A percentile compares a stretch with the other conserved stretches of the same genome.
These are phyloP conservation scores for Lasiodiplodia hormozganensis DNA, from an alignment of 2,329 filamentous ascomycete genomes.

Conservation along the genomic window DNA sequence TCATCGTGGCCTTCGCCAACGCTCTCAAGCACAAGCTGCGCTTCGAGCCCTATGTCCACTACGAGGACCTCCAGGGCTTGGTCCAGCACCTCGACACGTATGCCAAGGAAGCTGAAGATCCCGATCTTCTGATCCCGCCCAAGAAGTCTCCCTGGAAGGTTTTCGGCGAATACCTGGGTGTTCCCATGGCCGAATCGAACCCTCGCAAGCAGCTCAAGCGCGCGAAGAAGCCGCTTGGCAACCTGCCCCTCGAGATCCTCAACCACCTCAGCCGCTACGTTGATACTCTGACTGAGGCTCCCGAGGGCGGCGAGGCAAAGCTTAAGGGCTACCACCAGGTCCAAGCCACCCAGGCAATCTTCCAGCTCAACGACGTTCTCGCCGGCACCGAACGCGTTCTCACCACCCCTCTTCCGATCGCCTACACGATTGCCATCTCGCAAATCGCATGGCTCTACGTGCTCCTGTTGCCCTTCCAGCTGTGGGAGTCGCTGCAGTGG, in stretches of 20 bases:
- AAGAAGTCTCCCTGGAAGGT: conserved; percentile 63
- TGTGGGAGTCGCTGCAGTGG: conserved; percentile 69
- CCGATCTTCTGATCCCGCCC: conserved; percentile 44
- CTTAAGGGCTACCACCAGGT: conserved; percentile 64
- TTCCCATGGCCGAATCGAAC: conserved; percentile 79
- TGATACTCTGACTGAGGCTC: conserved; percentile 61
- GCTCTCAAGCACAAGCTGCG: conserved; percentile 82
- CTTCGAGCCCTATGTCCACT: conserved; percentile 81
- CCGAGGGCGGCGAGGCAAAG: conserved; percentile 53
- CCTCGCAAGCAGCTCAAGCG: conserved; percentile 79
- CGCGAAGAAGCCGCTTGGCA: conserved; percentile 74
- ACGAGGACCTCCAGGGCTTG: conserved; percentile 74
- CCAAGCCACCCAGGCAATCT: conserved; percentile 65
- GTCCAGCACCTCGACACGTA: conserved; percentile 78
- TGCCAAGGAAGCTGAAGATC: conserved; percentile 64
- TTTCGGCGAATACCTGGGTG: conserved; percentile 74
- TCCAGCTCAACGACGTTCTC: conserved; percentile 73
- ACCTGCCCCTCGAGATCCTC: conserved; percentile 83
- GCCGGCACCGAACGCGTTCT: conserved; percentile 78
- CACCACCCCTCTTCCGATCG: conserved; percentile 80
- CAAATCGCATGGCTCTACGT: conserved; percentile 90
- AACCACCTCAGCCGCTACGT: conserved; percentile 73
- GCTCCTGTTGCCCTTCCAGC: conserved; percentile 80
- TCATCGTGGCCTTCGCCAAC: conserved; percentile 78
- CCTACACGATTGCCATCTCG: conserved; percentile 82